Evolutionary conservation across 208 protist species (phyloP).

Genomic region (Acanthamoeba triangularis): DNA sequence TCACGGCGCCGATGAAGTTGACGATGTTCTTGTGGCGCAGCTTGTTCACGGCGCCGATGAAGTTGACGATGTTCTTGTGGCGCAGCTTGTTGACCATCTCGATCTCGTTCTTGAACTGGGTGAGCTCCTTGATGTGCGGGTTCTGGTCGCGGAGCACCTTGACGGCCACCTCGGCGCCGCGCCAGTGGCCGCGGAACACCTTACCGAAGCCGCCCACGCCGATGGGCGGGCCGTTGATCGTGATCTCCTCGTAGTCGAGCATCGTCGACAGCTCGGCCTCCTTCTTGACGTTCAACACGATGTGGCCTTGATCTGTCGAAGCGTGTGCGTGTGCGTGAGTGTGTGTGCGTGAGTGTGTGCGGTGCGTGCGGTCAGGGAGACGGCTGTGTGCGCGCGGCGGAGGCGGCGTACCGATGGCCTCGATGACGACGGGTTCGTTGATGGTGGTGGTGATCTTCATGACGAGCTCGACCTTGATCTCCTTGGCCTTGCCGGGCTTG

Average conservation of each 20-base stretch:
- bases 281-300: constrained; percentile 13
- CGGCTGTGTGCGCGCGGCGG: too few relatives aligned
- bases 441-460: constrained; percentile 71
- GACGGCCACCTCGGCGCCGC: constrained; percentile 60
- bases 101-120: constrained; percentile 56
- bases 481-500: constrained; percentile 21
- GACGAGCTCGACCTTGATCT: constrained; percentile 45
- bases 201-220: constrained; percentile 66
- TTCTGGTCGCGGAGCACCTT: constrained; percentile 47
- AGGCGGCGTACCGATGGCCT: neutral
- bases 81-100: constrained; percentile 67
- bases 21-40: constrained; percentile 58
- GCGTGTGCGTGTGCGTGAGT: neutral
- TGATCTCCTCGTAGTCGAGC: constrained; percentile 74
- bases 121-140: neutral
- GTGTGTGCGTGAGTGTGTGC: too few relatives aligned
- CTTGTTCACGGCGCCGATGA: constrained; percentile 26
- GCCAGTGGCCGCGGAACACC: constrained; percentile 58
- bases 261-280: constrained; percentile 58
- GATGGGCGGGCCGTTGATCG: constrained; percentile 42
- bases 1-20: too few relatives aligned
- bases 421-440: constrained; percentile 23
- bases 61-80: constrained; percentile 51
- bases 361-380: too few relatives aligned
- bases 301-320: neutral